Evolutionary conservation across 108 stramenopile species (phyloP), one percentile per base, ranked within the genome.

Genomic region (Cylindrotheca closterium): DNA sequence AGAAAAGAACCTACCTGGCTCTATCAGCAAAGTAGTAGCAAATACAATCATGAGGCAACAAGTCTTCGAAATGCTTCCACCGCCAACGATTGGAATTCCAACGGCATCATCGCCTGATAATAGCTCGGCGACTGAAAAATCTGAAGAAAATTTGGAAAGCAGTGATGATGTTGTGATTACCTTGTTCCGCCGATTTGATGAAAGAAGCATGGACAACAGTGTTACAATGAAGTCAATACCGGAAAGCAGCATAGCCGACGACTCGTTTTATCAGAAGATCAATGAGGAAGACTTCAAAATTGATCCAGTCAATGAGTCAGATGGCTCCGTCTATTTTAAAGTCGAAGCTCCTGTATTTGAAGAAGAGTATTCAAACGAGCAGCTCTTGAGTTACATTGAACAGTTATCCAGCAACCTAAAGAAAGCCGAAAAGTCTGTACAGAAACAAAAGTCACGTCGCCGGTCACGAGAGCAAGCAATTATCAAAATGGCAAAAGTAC

Each of bases 401-500:
- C 33, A 37, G 26, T 19, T 48, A 4, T 30, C 21, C 18, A 24
- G 49, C 5, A 24, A 62, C 18, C 61, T 30, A 7, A 51, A 48
- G 48, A 10, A 49, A 8, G 28, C 47, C 2, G 46, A 48, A 3
- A 19, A 27, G 7, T 3, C 61, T 15, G 27, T 62, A 25, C 4
- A 34, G 3, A 27, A 4, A 25, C 28, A 62, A 19, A 8, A 23
- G n/a, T 28, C 33, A 12, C 47, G 33, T 10, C 31, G 58, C 4
- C 58, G 27, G 32, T 58, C 58, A 3, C 8, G 58, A 60, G 57
- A 69, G 33, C 59, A 60, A 18, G 70, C 26, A 48, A 45, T 75
- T 21, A 28, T 70, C 31, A 75, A 75, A 46, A 47, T 75, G 12
- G 74, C 74, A 4, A 69, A 75, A 26, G 68, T 70, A 65, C 32